Evolutionary conservation across 2,329 filamentous ascomycete species (phyloP).

Genomic region (Penicillium corylophilum): DNA sequence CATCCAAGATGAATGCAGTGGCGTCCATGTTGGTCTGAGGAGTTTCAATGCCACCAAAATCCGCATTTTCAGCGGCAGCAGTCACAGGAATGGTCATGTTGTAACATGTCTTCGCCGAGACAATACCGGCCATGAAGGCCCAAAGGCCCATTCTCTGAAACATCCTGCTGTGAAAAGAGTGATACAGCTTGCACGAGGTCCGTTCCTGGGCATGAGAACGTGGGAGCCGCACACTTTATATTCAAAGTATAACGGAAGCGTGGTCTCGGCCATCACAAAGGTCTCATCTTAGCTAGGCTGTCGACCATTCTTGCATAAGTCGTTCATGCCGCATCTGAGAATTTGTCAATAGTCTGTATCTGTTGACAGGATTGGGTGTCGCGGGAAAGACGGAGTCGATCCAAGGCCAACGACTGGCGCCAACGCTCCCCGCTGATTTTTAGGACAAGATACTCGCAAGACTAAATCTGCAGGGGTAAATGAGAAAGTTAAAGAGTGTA

Average conservation of each 20-base stretch:
- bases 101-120: neutral
- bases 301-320: neutral
- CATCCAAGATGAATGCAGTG: neutral
- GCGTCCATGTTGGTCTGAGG: neutral
- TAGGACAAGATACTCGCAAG: neutral
- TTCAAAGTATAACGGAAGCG: neutral
- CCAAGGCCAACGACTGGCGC: neutral
- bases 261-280: neutral
- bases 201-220: neutral
- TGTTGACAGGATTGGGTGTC: neutral
- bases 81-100: neutral
- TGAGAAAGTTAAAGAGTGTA: neutral
- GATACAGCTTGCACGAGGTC: neutral
- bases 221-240: neutral
- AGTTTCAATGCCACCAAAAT: neutral
- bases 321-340: neutral
- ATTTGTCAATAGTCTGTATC: neutral
- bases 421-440: neutral
- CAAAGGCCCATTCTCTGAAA: neutral
- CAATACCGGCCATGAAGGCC: neutral
- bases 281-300: neutral
- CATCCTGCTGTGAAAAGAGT: neutral
- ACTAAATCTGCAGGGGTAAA: neutral
- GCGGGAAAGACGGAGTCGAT: neutral
- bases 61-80: neutral